These are phyloP conservation scores for Peribolospora kevripleyi DNA, from an alignment of 768 basidiomycete genomes.

Conservation along the genomic window DNA sequence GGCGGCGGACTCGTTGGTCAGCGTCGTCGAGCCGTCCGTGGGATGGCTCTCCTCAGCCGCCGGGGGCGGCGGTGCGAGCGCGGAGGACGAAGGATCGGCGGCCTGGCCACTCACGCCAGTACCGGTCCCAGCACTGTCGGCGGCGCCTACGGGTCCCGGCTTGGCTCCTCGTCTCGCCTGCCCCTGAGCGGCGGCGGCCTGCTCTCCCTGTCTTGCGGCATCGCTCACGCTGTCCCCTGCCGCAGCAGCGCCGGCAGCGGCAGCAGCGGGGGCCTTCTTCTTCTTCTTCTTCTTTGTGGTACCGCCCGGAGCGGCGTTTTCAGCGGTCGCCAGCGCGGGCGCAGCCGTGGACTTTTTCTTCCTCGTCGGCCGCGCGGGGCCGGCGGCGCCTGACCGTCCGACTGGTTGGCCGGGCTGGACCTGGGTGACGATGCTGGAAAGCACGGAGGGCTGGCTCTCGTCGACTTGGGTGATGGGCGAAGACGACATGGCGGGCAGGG, in stretches of 20 bases:
- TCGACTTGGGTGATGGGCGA: too few relatives aligned
- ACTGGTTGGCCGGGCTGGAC: not conserved
- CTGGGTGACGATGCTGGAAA: not conserved
- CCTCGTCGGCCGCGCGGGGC: not conserved
- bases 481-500: too few relatives aligned
- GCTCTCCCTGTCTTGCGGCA: conserved; percentile 2
- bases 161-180: not conserved
- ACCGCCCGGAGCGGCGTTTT: not conserved
- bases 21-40: not conserved
- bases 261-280: not conserved
- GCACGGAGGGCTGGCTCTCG: not conserved
- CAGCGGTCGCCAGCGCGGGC: not conserved
- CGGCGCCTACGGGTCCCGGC: not conserved
- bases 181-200: not conserved
- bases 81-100: not conserved
- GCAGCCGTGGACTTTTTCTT: not conserved
- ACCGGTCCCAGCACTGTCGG: not conserved
- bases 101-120: not conserved
- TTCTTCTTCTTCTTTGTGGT: not conserved
- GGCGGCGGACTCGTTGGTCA: not conserved
- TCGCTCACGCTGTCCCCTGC: not conserved
- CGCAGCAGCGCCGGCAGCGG: not conserved
- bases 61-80: not conserved
- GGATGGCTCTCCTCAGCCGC: not conserved
- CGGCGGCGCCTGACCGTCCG: not conserved